Evolutionary conservation across 345 rosid genomes (phyloP).

Genomic region (Arabidopsis arenosa): DNA sequence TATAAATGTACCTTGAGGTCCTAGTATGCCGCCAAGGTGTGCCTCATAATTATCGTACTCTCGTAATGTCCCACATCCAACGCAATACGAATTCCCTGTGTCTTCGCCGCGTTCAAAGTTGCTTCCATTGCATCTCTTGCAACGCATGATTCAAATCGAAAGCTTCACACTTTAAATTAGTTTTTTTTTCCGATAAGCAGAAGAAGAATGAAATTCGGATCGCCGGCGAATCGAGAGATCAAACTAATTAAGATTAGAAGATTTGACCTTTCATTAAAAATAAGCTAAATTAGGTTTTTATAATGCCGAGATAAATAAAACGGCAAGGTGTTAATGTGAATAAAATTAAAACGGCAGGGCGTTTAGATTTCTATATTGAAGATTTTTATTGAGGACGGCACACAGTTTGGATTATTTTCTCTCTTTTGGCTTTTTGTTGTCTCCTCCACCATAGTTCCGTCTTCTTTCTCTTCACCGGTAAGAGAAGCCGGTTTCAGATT

Average conservation of each 20-base stretch:
- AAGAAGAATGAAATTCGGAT: constrained; percentile 2
- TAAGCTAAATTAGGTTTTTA: background rate
- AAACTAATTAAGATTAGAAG: background rate
- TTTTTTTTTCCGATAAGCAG: background rate
- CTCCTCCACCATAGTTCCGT: background rate
- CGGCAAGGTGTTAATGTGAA: background rate
- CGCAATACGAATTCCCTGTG: constrained; percentile 54
- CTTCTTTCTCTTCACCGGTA: constrained; percentile 29
- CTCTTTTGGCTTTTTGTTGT: background rate
- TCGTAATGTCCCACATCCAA: constrained; percentile 54
- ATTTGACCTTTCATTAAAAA: background rate
- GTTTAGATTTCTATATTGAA: background rate
- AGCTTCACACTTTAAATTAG: constrained; percentile 16
- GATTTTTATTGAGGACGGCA: constrained; percentile 21
- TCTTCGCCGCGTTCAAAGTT: constrained; percentile 53
- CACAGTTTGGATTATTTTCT: background rate
- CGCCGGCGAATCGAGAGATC: constrained; percentile 13
- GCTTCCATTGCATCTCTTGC: constrained; percentile 58
- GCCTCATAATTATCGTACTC: constrained; percentile 56
- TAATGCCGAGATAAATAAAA: background rate
- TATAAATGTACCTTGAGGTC: constrained; percentile 65
- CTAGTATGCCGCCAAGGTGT: constrained; percentile 49
- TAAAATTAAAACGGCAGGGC: background rate
- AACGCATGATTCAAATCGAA: constrained; percentile 42
- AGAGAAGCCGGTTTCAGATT: constrained; percentile 31